phyloP scores from a whole-genome alignment of 2,329 filamentous ascomycete species.

The Aspergillus neotritici region DNA sequence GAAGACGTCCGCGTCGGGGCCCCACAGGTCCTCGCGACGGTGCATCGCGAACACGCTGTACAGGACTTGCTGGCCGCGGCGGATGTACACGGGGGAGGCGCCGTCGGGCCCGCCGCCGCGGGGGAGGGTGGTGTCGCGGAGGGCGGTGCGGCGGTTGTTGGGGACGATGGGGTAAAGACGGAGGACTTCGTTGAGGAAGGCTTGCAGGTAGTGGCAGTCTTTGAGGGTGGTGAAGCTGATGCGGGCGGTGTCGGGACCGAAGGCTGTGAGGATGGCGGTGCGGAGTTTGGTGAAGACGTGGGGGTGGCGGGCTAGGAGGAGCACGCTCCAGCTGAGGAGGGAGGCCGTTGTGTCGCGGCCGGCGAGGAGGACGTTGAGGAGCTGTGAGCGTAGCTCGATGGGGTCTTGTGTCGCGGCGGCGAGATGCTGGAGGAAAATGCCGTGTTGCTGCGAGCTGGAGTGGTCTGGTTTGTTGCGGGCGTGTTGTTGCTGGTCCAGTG shows the following conservation, averaged over 20 bases:
- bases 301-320: constrained; percentile 19
- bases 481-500: constrained; percentile 20
- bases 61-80: constrained; percentile 59
- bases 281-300: constrained; percentile 14
- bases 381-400: constrained; percentile 44
- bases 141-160: constrained; percentile 38
- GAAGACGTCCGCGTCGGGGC: constrained; percentile 48
- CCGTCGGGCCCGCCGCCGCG: constrained; percentile 57
- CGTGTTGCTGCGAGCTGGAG: constrained; percentile 25
- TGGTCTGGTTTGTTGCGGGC: constrained; percentile 20
- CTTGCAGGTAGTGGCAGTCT: constrained; percentile 34
- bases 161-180: constrained; percentile 46
- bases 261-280: constrained; percentile 12
- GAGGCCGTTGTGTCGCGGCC: constrained; percentile 51
- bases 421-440: constrained; percentile 48
- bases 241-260: constrained; percentile 13
- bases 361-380: constrained; percentile 49
- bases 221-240: constrained; percentile 42
- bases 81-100: constrained; percentile 56
- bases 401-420: constrained; percentile 44
- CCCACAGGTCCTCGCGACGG: constrained; percentile 52
- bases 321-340: constrained; percentile 36
- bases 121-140: constrained; percentile 41
- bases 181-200: constrained; percentile 37
- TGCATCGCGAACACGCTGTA: constrained; percentile 72